Conservation (phyloP, 441 rosid species). For the Macaranga tanarius region DNA sequence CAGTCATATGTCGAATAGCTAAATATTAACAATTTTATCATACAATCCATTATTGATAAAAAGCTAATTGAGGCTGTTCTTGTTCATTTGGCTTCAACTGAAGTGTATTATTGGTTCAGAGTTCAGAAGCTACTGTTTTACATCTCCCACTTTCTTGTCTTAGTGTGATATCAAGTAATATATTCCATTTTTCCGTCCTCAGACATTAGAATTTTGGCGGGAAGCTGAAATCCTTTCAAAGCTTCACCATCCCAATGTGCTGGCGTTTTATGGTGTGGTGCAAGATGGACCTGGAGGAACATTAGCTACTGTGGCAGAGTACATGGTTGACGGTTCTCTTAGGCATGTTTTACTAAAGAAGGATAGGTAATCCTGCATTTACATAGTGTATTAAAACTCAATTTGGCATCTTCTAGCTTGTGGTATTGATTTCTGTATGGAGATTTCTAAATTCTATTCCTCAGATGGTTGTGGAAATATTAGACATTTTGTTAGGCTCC, state of each 20-base stretch:
- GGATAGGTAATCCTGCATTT: slow-evolving; percentile 57
- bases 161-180: neutral
- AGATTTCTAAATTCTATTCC: neutral
- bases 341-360: slow-evolving; percentile 91
- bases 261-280: slow-evolving; percentile 96
- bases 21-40: neutral
- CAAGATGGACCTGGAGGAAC: slow-evolving; percentile 94
- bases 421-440: neutral
- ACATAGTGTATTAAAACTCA: slow-evolving; percentile 19
- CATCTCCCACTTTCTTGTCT: neutral
- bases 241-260: slow-evolving; percentile 94
- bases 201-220: slow-evolving; percentile 95
- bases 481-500: too few species aligned
- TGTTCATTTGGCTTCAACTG: neutral
- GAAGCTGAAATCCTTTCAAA: slow-evolving; percentile 95
- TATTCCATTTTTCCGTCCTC: slow-evolving; percentile 28
- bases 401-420: slow-evolving; percentile 10
- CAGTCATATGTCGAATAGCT: neutral
- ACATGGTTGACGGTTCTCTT: slow-evolving; percentile 98
- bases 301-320: slow-evolving; percentile 92
- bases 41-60: neutral
- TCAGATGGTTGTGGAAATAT: neutral
- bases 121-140: neutral
- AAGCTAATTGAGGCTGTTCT: neutral
- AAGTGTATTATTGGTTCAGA: neutral